Evolutionary conservation across 805 yeast genomes (phyloP).

Genomic region (Saturnispora zaruensis): DNA sequence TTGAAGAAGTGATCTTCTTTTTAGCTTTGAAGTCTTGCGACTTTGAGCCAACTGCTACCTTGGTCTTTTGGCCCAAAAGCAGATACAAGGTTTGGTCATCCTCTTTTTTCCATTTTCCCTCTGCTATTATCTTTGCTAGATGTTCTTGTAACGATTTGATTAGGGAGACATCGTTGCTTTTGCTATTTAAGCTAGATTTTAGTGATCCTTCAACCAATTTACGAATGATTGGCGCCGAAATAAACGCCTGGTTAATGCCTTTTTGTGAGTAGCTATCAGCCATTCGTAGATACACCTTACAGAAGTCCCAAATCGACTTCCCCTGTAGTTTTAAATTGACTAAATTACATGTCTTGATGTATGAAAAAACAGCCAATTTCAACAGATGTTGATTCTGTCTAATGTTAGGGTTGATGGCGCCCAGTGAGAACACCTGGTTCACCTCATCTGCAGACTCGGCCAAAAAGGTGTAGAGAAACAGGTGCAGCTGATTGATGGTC

Average conservation of each 20-base stretch:
- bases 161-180: conserved; percentile 41
- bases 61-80: conserved; percentile 35
- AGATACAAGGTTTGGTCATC: conserved; percentile 40
- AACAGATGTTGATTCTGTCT: conserved; percentile 40
- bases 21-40: conserved; percentile 11
- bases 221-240: conserved; percentile 34
- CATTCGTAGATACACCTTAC: conserved; percentile 40
- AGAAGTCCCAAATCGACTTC: conserved; percentile 57
- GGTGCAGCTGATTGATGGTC: conserved; percentile 49
- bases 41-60: conserved; percentile 9
- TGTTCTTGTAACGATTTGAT: conserved; percentile 43
- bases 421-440: conserved; percentile 55
- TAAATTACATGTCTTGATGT: conserved; percentile 44
- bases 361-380: conserved; percentile 41
- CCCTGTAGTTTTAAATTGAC: conserved; percentile 50
- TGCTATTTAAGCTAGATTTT: conserved; percentile 40
- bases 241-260: conserved; percentile 23
- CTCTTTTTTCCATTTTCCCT: conserved; percentile 36
- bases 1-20: conserved; percentile 7
- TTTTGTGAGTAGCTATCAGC: conserved; percentile 22
- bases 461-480: conserved; percentile 49
- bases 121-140: conserved; percentile 38
- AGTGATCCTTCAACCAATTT: conserved; percentile 47
- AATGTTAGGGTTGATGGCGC: conserved; percentile 66
- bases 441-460: conserved; percentile 55